Conservation (phyloP, 2,329 filamentous ascomycete species). For the Diaporthe citriasiana region DNA sequence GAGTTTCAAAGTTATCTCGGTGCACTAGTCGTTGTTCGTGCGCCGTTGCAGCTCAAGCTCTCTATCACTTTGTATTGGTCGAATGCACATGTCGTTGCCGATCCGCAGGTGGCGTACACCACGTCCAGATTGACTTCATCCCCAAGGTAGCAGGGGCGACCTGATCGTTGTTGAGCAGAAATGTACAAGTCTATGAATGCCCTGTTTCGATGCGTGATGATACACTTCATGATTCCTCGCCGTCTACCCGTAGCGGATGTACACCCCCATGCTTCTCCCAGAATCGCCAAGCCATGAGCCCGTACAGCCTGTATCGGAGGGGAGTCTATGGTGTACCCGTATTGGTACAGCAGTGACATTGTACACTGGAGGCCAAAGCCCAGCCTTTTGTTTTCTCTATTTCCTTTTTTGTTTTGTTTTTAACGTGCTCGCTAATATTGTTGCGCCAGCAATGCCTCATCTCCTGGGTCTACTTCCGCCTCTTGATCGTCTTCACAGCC, state of each 20-base stretch:
- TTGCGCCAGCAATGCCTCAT: neutral
- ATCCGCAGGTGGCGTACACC: neutral
- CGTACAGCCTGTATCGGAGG: constrained; percentile 19
- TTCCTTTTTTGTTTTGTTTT: neutral
- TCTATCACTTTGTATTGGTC: neutral
- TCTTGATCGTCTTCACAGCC: constrained; percentile 91
- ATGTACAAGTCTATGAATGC: constrained; percentile 23
- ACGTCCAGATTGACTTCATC: neutral
- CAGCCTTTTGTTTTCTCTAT: neutral
- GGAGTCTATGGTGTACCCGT: constrained; percentile 18
- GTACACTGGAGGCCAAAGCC: constrained; percentile 5
- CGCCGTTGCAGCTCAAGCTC: neutral
- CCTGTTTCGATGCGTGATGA: constrained; percentile 33
- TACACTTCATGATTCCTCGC: constrained; percentile 4
- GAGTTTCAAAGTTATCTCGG: neutral
- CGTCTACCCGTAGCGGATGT: neutral
- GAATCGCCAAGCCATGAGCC: neutral
- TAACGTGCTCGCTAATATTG: neutral
- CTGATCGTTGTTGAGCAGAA: constrained; percentile 18
- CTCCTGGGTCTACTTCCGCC: constrained; percentile 76
- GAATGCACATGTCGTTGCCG: neutral
- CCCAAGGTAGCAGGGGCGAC: neutral
- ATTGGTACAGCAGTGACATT: neutral
- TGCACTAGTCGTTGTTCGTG: neutral
- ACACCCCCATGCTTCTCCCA: constrained; percentile 9